A percentile compares a stretch with the other conserved stretches of the same genome.
Evolutionary conservation across 768 basidiomycete genomes (phyloP).

Genomic region (Candolleomyces aberdarensis): DNA sequence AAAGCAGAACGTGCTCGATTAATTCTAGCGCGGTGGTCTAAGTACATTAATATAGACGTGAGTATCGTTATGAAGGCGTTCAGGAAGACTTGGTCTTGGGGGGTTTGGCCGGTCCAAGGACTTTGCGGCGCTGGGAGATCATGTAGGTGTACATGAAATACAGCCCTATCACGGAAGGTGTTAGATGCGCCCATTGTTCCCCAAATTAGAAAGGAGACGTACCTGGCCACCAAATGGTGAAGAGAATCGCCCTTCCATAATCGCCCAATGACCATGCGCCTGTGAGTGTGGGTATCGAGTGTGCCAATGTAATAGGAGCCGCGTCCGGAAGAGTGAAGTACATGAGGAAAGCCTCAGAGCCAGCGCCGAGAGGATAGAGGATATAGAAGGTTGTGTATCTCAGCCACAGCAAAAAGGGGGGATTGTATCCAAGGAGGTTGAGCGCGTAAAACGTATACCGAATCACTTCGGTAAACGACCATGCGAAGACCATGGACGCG

Average conservation of each 20-base stretch:
- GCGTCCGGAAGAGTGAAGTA: slow-evolving; percentile 67
- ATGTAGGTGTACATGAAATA: slow-evolving; percentile 54
- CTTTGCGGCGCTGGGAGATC: slow-evolving; percentile 49
- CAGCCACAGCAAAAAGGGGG: slow-evolving; percentile 54
- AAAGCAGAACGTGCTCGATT: too few species aligned
- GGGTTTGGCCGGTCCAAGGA: slow-evolving; percentile 24
- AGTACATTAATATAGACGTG: not conserved
- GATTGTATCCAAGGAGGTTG: slow-evolving; percentile 54
- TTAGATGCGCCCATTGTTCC: not conserved
- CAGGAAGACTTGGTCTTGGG: slow-evolving; percentile 21
- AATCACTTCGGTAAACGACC: slow-evolving; percentile 89
- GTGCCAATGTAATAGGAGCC: slow-evolving; percentile 28
- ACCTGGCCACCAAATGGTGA: slow-evolving; percentile 91
- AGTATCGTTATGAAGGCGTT: not conserved
- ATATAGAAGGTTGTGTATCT: slow-evolving; percentile 94
- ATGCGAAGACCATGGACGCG: slow-evolving; percentile 88
- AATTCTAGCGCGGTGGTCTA: too few species aligned
- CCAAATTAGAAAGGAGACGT: slow-evolving; percentile 2
- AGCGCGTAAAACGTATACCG: slow-evolving; percentile 88
- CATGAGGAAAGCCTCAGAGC: slow-evolving; percentile 84
- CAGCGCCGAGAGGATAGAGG: slow-evolving; percentile 91
- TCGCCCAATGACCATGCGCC: slow-evolving; percentile 56
- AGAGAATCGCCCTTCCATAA: slow-evolving; percentile 55
- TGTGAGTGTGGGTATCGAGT: slow-evolving; percentile 36
- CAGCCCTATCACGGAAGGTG: slow-evolving; percentile 30